These are phyloP conservation scores for Termitomyces sp. DNA, from an alignment of 768 basidiomycete species.

Conservation along the genomic window DNA sequence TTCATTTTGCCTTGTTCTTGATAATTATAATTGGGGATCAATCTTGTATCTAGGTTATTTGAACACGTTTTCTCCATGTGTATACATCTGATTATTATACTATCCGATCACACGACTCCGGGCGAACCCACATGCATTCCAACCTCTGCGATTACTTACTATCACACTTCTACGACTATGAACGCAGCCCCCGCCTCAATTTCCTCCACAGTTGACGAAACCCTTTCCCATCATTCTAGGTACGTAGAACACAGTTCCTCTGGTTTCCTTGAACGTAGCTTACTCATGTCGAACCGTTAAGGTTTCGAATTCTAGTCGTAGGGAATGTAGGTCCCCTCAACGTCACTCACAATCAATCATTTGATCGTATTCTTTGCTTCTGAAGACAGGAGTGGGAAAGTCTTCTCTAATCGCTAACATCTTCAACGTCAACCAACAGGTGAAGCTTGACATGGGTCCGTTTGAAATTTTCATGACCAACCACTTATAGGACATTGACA, in stretches of 20 bases:
- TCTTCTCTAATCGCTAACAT: slow-evolving; percentile 1
- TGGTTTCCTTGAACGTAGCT: not conserved
- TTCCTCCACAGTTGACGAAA: too few relatives aligned
- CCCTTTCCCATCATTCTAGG: not conserved
- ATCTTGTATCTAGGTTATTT: too few relatives aligned
- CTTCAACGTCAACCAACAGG: not conserved
- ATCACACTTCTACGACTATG: not conserved
- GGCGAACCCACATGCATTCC: too few relatives aligned
- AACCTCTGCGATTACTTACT: too few relatives aligned
- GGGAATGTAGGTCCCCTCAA: not conserved
- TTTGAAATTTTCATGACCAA: not conserved
- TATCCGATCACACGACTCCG: too few relatives aligned
- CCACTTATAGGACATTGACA: not conserved
- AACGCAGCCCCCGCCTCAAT: not conserved
- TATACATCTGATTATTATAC: too few relatives aligned
- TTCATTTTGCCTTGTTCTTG: too few relatives aligned
- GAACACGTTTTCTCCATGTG: too few relatives aligned
- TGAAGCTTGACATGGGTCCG: not conserved
- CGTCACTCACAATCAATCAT: not conserved
- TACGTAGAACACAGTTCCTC: not conserved
- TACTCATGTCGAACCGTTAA: not conserved
- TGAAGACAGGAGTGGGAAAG: slow-evolving; percentile 3
- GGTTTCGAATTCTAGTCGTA: not conserved
- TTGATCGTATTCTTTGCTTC: not conserved
- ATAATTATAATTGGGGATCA: too few relatives aligned